Evolutionary conservation across 345 rosid species (phyloP).

Genomic region (Bruguiera gymnorhiza): DNA sequence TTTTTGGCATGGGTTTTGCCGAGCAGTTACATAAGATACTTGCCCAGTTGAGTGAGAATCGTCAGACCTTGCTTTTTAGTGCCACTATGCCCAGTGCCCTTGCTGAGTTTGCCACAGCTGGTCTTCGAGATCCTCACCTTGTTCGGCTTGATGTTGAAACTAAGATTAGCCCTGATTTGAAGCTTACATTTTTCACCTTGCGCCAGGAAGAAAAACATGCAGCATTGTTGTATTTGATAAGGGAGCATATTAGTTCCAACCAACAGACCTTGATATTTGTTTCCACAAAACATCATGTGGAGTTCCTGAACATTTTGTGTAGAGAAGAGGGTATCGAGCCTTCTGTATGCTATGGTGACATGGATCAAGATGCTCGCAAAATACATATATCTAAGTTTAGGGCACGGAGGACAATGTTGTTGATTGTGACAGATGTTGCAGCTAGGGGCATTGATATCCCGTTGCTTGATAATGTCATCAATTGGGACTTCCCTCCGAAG

Average conservation of each 20-base stretch:
- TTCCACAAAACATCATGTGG: conserved; percentile 96
- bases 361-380: conserved; percentile 98
- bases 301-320: conserved; percentile 74
- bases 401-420: conserved; percentile 75
- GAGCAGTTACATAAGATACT: conserved; percentile 85
- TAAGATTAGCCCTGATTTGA: conserved; percentile 90
- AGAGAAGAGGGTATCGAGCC: conserved; percentile 78
- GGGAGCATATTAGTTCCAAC: conserved; percentile 73
- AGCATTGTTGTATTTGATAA: conserved; percentile 71
- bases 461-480: conserved; percentile 91
- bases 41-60: conserved; percentile 76
- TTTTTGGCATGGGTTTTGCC: conserved; percentile 91
- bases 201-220: conserved; percentile 88
- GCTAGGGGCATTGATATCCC: conserved; percentile 99
- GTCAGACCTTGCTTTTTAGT: conserved; percentile 92
- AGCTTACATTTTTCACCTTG: conserved; percentile 60
- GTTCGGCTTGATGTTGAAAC: conserved; percentile 88
- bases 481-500: conserved; percentile 96
- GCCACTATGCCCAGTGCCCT: conserved; percentile 97
- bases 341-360: conserved; percentile 94
- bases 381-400: conserved; percentile 85
- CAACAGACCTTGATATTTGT: conserved; percentile 89
- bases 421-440: conserved; percentile 93
- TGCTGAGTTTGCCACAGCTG: conserved; percentile 95
- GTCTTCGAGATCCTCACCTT: conserved; percentile 88